Conservation (phyloP, 768 basidiomycete species). For the Tricholoma sp. region DNA sequence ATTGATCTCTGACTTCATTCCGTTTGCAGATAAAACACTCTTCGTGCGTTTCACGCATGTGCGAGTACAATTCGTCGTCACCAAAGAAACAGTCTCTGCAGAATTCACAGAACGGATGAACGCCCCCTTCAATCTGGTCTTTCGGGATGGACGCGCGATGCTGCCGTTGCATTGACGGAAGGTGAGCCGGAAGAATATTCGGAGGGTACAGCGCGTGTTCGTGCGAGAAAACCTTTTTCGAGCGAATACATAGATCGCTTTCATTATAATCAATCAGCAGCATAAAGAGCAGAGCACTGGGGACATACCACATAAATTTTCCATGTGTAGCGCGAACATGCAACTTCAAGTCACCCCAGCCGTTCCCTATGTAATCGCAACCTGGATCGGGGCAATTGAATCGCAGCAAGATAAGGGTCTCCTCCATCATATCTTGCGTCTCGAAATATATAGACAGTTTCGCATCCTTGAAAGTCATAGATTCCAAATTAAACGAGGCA, state of each 20-base stretch:
- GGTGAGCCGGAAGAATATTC: constrained; percentile 57
- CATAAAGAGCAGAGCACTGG: neutral
- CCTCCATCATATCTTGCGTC: constrained; percentile 92
- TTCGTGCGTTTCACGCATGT: constrained; percentile 92
- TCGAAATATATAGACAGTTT: constrained; percentile 84
- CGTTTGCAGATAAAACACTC: constrained; percentile 95
- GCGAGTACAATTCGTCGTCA: constrained; percentile 89
- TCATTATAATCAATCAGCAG: neutral
- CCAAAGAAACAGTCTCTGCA: constrained; percentile 91
- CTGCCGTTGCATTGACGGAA: constrained; percentile 60
- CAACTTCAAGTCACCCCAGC: constrained; percentile 87
- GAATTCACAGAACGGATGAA: constrained; percentile 82
- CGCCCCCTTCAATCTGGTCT: constrained; percentile 63
- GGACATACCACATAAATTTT: constrained; percentile 72
- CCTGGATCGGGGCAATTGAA: constrained; percentile 89
- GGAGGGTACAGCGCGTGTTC: constrained; percentile 83
- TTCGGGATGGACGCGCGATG: constrained; percentile 34
- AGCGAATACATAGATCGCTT: constrained; percentile 82
- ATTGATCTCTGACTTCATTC: constrained; percentile 73
- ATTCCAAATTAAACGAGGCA: constrained; percentile 49
- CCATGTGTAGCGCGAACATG: constrained; percentile 77
- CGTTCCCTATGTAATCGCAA: constrained; percentile 79
- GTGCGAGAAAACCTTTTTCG: constrained; percentile 93
- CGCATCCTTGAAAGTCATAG: constrained; percentile 59
- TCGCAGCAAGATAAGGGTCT: constrained; percentile 82